Base-by-base conservation (phyloP, 2,329 filamentous ascomycete species). In the Aspergillus sp. region DNA sequence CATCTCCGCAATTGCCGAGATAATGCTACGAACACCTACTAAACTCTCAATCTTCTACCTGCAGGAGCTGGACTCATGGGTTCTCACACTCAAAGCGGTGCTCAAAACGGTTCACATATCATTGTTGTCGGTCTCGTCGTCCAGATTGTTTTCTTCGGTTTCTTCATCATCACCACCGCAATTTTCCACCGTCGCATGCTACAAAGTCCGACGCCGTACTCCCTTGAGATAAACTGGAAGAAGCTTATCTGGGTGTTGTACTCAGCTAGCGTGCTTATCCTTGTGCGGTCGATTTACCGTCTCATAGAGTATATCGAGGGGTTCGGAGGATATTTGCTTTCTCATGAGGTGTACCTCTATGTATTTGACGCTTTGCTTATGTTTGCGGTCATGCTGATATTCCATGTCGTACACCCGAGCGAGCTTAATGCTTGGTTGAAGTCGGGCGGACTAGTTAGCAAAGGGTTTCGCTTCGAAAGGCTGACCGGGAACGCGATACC, bases 371-470 rank as follows among this genome's bases (percentile, higher is more conserved):
- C 53, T 1, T n/a, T 55, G 3, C 39, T 55, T 15, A 55, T 55
- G 53, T 55, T 55, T 47, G 41, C 7, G 3, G 39, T 55, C 2
- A 55, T 55, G 53, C 25, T 55, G 23, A 10, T 55, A 11, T 55
- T 47, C 10, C 53, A 55, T 32, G 36, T 55, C 5, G 39, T 47
- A 2, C 53, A 55, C 15, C 39, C 53, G 11, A 55, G 53, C 17
- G 53, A 55, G 53, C 53, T 55, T 7, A 55, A 55, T 55, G 39
- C 53, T 25, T 55, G 53, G 53, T 25, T 55, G 15, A 44, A 32
- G 10, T 55, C 53, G 8, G 41, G 53, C 2, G 53, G 53, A 0
- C 42, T 55, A 17, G 39, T 55, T 23, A 55, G 53, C 19, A 55
- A 47, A 10, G 53, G 39, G 3, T 32, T 55, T 15, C 15, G 27